Evolutionary conservation across 495 filamentous ascomycete species (phyloP), one percentile per base, ranked within the genome.

Genomic region (Apiosordaria backusii): DNA sequence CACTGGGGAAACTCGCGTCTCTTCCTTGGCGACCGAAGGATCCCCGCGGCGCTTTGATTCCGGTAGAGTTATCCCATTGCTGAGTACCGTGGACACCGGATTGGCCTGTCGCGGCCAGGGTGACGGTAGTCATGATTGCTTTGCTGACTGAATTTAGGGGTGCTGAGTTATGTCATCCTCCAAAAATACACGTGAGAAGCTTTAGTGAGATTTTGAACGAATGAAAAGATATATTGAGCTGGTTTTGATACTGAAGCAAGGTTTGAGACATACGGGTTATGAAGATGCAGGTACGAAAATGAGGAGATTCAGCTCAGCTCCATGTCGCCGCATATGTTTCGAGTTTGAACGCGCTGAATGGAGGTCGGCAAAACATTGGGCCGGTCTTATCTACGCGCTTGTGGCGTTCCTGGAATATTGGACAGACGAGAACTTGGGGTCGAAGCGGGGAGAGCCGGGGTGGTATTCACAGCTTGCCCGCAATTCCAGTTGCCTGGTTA

Each of bases 11-110:
- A 26, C 16, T 19, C 6, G 63, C 67, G 27, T 69, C 60, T 22
- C 59, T 59, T 15, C 67, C 67, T 15, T 63, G 29, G 16, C 60
- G 57, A 5, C 67, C 67, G 2, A 35, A 18, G 22, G 26, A 27
- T 29, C 67, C 67, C 19, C 29, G 29, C 15, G 53, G 59, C 10
- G 67, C 67, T 57, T 45, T 27, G 50, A 50, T 40, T 15, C 24
- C 35, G 52, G 23, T 63, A 0, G 60, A 52, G 13, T 29, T 23
- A 24, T 62, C 60, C 63, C 64, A 65, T 3, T 35, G 45, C 13
- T 69, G 60, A 16, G 67, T 66, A n/a, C 67, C 67, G 10, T 54
- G 26, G 6, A 27, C 21, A 52, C 67, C 67, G 26, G 40, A 9
- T 26, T 64, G 55, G 61, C 66, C 66, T 16, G 40, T 57, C 0